Evolutionary conservation across 257 asterid genomes (phyloP).

Genomic region (Scutellaria minor): DNA sequence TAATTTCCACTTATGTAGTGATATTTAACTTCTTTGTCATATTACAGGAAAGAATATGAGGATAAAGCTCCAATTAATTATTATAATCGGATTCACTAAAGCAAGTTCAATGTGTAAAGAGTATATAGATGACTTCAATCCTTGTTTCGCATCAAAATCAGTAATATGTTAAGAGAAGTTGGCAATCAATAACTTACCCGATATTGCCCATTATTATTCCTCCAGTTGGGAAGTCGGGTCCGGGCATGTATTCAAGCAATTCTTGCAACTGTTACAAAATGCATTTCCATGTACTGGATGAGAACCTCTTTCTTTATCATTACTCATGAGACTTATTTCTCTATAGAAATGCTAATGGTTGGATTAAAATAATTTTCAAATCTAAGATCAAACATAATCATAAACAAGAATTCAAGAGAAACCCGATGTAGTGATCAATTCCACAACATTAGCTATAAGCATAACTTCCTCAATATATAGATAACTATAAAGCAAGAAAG

Average conservation of each 20-base stretch:
- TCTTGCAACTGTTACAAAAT: constrained; percentile 76
- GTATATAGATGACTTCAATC: not conserved
- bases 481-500: constrained; percentile 4
- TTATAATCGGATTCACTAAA: constrained; percentile 2
- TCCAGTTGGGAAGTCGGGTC: constrained; percentile 99
- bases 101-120: constrained; percentile 13
- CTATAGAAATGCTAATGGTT: not conserved
- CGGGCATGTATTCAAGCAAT: constrained; percentile 96
- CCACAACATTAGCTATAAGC: not conserved
- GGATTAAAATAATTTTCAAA: not conserved
- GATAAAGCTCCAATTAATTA: constrained; percentile 21
- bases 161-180: constrained; percentile 7
- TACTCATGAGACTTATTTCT: constrained; percentile 3
- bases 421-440: not conserved
- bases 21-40: constrained; percentile 10
- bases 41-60: not conserved
- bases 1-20: not conserved
- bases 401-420: constrained; percentile 6
- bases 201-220: constrained; percentile 93
- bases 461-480: not conserved
- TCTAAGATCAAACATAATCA: not conserved
- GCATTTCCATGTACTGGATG: not conserved
- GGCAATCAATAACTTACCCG: constrained; percentile 61
- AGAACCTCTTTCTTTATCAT: constrained; percentile 7
- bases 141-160: constrained; percentile 30